Evolutionary conservation across 2,329 filamentous ascomycete genomes (phyloP).

Genomic region (Triangularia setosa): DNA sequence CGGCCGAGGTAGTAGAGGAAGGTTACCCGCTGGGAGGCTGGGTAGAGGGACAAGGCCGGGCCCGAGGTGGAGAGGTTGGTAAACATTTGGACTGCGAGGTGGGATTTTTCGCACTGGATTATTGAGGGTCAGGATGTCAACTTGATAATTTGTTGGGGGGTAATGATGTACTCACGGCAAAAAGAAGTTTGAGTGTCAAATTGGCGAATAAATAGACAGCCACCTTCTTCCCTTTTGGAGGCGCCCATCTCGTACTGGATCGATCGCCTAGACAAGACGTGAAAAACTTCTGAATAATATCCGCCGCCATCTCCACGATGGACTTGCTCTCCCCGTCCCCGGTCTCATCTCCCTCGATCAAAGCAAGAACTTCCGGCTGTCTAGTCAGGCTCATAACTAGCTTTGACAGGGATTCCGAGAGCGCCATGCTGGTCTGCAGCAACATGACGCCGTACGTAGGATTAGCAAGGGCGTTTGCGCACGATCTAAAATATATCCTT

Average conservation of each 20-base stretch:
- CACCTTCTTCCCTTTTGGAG: slow-evolving; percentile 76
- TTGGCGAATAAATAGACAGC: slow-evolving; percentile 93
- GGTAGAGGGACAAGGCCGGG: slow-evolving; percentile 75
- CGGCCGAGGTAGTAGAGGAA: slow-evolving; percentile 93
- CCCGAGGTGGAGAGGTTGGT: slow-evolving; percentile 81
- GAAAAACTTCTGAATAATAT: slow-evolving; percentile 86
- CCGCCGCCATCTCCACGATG: slow-evolving; percentile 81
- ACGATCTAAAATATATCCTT: slow-evolving; percentile 55
- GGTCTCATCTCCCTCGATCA: slow-evolving; percentile 48
- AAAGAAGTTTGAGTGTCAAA: slow-evolving; percentile 80
- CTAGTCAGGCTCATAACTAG: slow-evolving; percentile 82
- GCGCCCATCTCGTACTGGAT: slow-evolving; percentile 60
- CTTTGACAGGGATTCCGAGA: slow-evolving; percentile 74
- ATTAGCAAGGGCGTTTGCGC: slow-evolving; percentile 76
- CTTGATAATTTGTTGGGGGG: not conserved
- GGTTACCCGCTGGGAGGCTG: slow-evolving; percentile 80
- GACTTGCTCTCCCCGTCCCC: slow-evolving; percentile 67
- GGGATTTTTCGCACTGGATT: slow-evolving; percentile 68
- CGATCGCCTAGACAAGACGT: slow-evolving; percentile 84
- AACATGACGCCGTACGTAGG: slow-evolving; percentile 76
- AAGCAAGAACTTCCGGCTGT: slow-evolving; percentile 69
- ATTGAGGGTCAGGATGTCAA: slow-evolving; percentile 2
- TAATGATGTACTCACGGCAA: slow-evolving; percentile 56
- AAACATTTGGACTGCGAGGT: slow-evolving; percentile 83
- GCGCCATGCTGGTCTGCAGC: slow-evolving; percentile 75